These are phyloP conservation scores for Thoreauomyces humboldtii DNA, from an alignment of 192 early-diverging fungal genomes.

Conservation along the genomic window DNA sequence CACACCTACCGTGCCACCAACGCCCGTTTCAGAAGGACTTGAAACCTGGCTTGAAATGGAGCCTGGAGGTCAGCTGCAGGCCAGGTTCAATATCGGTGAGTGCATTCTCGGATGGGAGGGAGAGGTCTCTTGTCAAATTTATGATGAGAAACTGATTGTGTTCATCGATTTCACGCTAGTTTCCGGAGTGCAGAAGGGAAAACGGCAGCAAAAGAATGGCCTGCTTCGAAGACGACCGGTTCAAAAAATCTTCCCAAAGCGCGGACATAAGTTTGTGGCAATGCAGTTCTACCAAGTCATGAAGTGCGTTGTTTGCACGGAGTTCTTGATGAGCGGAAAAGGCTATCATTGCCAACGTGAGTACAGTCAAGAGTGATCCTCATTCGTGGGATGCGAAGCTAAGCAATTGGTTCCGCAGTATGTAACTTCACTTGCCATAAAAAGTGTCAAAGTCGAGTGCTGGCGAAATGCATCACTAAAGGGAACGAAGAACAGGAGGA, in stretches of 20 bases:
- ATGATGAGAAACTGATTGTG: no score
- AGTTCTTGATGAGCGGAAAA: conserved; percentile 84
- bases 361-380: background rate
- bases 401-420: conserved; percentile 49
- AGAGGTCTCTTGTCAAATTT: no score
- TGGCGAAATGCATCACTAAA: conserved; percentile 86
- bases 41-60: conserved; percentile 90
- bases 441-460: conserved; percentile 79
- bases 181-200: background rate
- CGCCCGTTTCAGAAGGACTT: conserved; percentile 21
- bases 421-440: conserved; percentile 94
- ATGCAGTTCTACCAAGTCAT: conserved; percentile 94
- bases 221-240: conserved; percentile 58
- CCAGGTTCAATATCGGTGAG: conserved; percentile 52
- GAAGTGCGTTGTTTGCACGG: conserved; percentile 94
- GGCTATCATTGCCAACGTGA: conserved; percentile 92
- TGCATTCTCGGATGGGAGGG: no score
- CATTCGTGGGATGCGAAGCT: no score
- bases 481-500: conserved; percentile 49
- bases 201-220: conserved; percentile 28
- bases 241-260: conserved; percentile 83
- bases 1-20: background rate
- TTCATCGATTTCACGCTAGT: no score
- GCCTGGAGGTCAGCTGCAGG: conserved; percentile 81
- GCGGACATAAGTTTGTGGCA: conserved; percentile 91